These are phyloP conservation scores for Yarrowia sp. DNA, from an alignment of 805 yeast genomes.

Conservation along the genomic window DNA sequence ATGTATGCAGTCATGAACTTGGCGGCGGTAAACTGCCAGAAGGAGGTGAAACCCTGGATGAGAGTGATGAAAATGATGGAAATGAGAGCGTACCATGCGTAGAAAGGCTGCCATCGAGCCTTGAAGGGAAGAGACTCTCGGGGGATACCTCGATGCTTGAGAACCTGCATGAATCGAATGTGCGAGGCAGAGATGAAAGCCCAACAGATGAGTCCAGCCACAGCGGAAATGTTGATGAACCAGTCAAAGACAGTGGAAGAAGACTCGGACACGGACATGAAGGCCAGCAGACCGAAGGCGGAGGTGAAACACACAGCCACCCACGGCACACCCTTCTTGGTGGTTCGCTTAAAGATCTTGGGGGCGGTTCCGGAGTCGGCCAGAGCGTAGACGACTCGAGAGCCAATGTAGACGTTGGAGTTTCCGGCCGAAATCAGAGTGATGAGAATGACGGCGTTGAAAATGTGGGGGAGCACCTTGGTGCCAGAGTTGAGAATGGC, in stretches of 20 bases:
- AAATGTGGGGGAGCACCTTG: slow-evolving; percentile 45
- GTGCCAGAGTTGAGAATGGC: slow-evolving; percentile 51
- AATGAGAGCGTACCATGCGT: slow-evolving; percentile 60
- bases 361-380: slow-evolving; percentile 73
- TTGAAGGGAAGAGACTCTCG: slow-evolving; percentile 71
- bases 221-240: slow-evolving; percentile 72
- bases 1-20: slow-evolving; percentile 68
- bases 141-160: slow-evolving; percentile 59
- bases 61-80: slow-evolving; percentile 55
- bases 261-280: slow-evolving; percentile 50
- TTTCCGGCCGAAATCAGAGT: slow-evolving; percentile 64
- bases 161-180: slow-evolving; percentile 62
- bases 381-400: slow-evolving; percentile 60
- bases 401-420: slow-evolving; percentile 59
- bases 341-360: slow-evolving; percentile 57
- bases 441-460: slow-evolving; percentile 57
- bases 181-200: slow-evolving; percentile 65
- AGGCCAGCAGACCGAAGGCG: slow-evolving; percentile 61
- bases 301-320: slow-evolving; percentile 50
- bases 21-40: slow-evolving; percentile 52
- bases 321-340: slow-evolving; percentile 69
- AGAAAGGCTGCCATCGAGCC: slow-evolving; percentile 64
- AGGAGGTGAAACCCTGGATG: slow-evolving; percentile 69
- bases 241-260: slow-evolving; percentile 41
- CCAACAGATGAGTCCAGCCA: slow-evolving; percentile 75